Evolutionary conservation across 2,329 filamentous ascomycete genomes (phyloP).

Genomic region (Coniochaeta sp.): DNA sequence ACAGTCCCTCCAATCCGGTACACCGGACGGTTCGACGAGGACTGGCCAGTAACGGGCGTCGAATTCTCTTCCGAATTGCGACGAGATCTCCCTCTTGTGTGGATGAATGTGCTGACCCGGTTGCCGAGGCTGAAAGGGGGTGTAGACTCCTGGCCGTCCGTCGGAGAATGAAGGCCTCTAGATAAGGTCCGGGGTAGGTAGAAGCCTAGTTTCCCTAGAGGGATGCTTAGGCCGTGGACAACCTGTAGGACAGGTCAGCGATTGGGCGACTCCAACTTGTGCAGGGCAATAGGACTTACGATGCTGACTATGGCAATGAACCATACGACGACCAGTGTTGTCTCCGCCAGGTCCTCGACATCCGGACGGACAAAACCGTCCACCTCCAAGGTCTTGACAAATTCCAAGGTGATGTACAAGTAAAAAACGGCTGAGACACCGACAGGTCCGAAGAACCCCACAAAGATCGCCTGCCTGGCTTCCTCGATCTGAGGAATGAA

Average conservation of each 20-base stretch:
- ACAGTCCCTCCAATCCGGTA: conserved; percentile 33
- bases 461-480: conserved; percentile 68
- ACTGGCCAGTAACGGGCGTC: conserved; percentile 6
- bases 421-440: conserved; percentile 91
- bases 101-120: conserved; percentile 18
- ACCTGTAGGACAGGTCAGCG: conserved; percentile 34
- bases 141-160: conserved; percentile 11
- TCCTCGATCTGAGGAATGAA: conserved; percentile 74
- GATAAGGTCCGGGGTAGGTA: conserved; percentile 59
- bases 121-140: conserved; percentile 21
- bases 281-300: conserved; percentile 39
- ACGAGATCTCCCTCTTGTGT: conserved; percentile 10
- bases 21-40: conserved; percentile 18
- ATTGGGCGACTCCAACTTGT: neutral
- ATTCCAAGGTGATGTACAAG: conserved; percentile 73
- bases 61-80: conserved; percentile 6
- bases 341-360: conserved; percentile 56
- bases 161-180: conserved; percentile 22
- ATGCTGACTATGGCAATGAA: conserved; percentile 79
- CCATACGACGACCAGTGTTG: conserved; percentile 71
- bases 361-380: conserved; percentile 57
- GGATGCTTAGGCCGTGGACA: conserved; percentile 77
- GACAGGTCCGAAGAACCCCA: conserved; percentile 90
- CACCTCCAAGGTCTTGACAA: conserved; percentile 51
- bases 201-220: conserved; percentile 59